Evolutionary conservation across 805 yeast species (phyloP), one percentile per base, ranked within the genome.

Genomic region (Candida andamanensis): DNA sequence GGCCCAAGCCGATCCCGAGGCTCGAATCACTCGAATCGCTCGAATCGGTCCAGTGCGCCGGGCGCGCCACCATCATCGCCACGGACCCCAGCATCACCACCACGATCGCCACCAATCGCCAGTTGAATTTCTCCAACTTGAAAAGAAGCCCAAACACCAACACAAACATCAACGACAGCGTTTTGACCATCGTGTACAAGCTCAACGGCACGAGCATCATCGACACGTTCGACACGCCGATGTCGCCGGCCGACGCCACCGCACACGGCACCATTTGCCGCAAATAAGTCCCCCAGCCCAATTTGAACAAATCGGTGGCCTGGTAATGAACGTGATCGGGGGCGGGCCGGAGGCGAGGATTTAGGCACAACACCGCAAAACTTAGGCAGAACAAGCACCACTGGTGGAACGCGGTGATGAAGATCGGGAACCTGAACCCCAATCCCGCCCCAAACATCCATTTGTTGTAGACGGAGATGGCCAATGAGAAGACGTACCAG

Each of bases 371-470:
- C 29, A 69, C 60, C 16, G 54, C 25, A 4, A 69, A 52, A 32
- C 90, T 73, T 21, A 83, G 49, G 26, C 63, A 33, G 37, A 83
- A 63, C 26, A 86, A 72, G 28, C 81, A 73, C 17, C 80, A 50
- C 60, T 92, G 97, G 60, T 92, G 98, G 45, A 80, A 69, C 4
- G 89, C 67, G 0, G 98, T 92, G 32, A 89, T 76, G 17, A 89
- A 60, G 15, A 92, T 72, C 2, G 98, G 98, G 51, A 78, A 92
- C 19, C 76, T 74, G 47, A 92, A 80, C 50, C 84, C 76, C 35
- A 89, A 63, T 13, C 85, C 82, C 7, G 72, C 68, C 24, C 90
- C 89, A 62, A 90, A 92, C 97, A 90, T 90, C 97, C 97, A 87
- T 61, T 89, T 89, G 66, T 92, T 92, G 62, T 90, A 92, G 18